Percentiles rank a stretch among this genome's conserved stretches.
Conservation (phyloP, 2,329 filamentous ascomycete genomes). For the Calonectria montana region DNA sequence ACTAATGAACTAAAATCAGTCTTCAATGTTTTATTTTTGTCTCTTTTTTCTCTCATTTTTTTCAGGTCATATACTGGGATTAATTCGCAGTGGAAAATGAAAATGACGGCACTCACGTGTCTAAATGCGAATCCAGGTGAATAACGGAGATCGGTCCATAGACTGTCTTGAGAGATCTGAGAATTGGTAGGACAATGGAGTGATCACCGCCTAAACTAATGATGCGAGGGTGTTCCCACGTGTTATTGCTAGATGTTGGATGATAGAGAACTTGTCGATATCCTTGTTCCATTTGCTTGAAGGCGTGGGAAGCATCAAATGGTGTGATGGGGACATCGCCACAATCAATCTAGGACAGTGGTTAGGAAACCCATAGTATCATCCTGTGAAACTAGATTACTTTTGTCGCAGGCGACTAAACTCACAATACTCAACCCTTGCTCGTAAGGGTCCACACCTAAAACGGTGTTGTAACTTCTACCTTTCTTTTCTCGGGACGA, state of each 20-base stretch:
- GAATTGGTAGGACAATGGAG: slow-evolving; percentile 4
- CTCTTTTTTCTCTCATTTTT: too few species aligned
- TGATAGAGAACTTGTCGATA: not conserved
- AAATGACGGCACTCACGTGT: not conserved
- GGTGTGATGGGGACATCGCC: slow-evolving; percentile 16
- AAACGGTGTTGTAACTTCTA: slow-evolving; percentile 1
- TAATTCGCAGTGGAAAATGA: accelerated
- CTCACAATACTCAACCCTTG: not conserved
- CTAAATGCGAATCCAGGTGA: slow-evolving; percentile 15
- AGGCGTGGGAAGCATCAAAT: slow-evolving; percentile 13
- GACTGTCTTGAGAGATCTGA: not conserved
- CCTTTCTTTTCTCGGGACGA: not conserved
- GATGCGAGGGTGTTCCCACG: slow-evolving; percentile 11
- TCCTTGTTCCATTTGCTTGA: slow-evolving; percentile 21
- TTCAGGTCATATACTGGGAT: too few species aligned
- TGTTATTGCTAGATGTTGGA: not conserved
- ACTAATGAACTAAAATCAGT: not conserved
- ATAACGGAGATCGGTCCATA: slow-evolving; percentile 14
- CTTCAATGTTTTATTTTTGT: too few species aligned
- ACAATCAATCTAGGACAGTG: slow-evolving; percentile 8
- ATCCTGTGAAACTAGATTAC: not conserved
- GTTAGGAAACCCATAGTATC: not conserved
- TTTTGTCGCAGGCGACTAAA: not conserved
- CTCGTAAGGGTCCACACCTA: not conserved
- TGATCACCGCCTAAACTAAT: slow-evolving; percentile 13